Base-by-base conservation (phyloP, 108 stramenopile genomes). In the Cyclotella atomus region DNA sequence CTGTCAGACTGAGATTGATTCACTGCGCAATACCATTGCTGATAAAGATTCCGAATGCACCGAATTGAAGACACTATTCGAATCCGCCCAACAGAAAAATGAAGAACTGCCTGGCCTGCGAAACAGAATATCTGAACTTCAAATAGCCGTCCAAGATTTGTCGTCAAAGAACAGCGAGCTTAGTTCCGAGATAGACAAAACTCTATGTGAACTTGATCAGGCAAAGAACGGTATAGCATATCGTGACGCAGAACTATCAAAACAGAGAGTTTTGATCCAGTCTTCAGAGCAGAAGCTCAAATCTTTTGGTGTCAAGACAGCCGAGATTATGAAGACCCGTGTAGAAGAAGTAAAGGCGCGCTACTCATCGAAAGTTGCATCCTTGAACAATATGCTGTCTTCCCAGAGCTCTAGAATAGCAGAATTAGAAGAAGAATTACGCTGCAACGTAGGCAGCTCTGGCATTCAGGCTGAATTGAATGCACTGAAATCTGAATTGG, bases 261-360 rank as follows among this genome's bases (percentile, higher is more conserved):
- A 60, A 15, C 23, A 70, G 29, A 77, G 65, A 32, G 25, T n/a
- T 8, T 55, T 68, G 1, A 15, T 69, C 36, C 20, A 24, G 36
- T 24, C 67, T 38, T 69, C 25, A 34, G 54, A 57, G 29, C 57
- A 73, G 24, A 65, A 73, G 25, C 69, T 81, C 34, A 57, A 53
- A 17, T 45, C 63, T 3, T 49, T 70, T 53, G 60, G 65, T 49
- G 36, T 46, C 30, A 73, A 74, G 55, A 73, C 69, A 19, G 59
- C 56, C 28, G 68, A 74, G 28, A 52, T 73, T 27, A 81, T 81
- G 80, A 74, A 74, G 45, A 12, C 62, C n/a, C 72, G 62, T 7
- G 38, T 81, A 25, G 64, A 70, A 25, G 59, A 28, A 24, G 30
- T 81, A 24, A 57, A 74, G 59, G 29, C 30, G 68, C 54, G 66